These are phyloP conservation scores for Perkinsus olseni DNA, from an alignment of 169 alveolate species.

Conservation along the genomic window DNA sequence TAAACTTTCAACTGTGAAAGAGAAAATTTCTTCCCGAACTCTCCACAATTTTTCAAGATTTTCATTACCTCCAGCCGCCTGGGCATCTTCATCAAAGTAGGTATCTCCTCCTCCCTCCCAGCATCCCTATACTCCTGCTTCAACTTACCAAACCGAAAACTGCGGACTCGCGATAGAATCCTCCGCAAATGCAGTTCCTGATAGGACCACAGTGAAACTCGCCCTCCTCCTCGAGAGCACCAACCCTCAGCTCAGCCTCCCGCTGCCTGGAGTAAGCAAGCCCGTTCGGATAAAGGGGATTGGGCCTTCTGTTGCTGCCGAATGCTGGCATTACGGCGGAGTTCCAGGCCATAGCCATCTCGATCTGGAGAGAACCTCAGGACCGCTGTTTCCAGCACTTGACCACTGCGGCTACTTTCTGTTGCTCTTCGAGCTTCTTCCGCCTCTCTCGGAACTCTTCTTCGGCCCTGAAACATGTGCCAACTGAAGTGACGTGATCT, in stretches of 20 bases:
- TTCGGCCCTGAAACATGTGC: not conserved
- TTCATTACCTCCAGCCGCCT: not conserved
- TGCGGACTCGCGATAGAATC: not conserved
- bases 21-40: not conserved
- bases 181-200: not conserved
- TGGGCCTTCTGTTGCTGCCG: not conserved
- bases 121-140: not conserved
- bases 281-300: not conserved
- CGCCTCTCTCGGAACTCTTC: not conserved
- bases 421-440: not conserved
- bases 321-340: not conserved
- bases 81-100: not conserved
- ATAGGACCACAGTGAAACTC: not conserved
- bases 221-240: not conserved
- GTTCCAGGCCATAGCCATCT: not conserved
- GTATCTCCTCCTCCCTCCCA: not conserved
- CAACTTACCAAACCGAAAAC: not conserved
- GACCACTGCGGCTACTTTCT: not conserved
- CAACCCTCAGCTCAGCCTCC: not conserved
- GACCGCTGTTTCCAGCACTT: no score
- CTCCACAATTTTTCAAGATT: not conserved
- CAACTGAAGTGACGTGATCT: not conserved
- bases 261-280: not conserved
- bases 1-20: no score
- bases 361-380: not conserved